Percentiles rank a stretch among this genome's conserved stretches.
Conservation (phyloP, 2,329 filamentous ascomycete genomes). For the Aquanectria penicillioides region DNA sequence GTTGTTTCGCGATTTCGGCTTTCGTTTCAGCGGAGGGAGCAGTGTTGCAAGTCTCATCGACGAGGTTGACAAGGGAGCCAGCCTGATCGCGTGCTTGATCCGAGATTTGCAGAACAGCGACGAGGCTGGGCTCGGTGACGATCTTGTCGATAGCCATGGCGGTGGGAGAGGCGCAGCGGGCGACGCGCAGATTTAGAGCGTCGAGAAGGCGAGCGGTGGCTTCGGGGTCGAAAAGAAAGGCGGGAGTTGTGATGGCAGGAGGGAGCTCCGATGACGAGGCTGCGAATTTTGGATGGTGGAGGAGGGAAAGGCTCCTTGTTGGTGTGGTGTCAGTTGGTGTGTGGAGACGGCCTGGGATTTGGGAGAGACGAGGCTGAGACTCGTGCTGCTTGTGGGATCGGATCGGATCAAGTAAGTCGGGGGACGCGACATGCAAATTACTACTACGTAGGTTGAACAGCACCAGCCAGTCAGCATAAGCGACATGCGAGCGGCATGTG, state of each 20-base stretch:
- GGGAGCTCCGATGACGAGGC: constrained; percentile 5
- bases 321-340: background rate
- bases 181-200: background rate
- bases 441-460: background rate
- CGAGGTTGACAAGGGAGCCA: constrained; percentile 68
- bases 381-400: background rate
- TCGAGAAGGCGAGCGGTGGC: background rate
- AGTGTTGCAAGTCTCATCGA: constrained; percentile 55
- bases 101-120: constrained; percentile 77
- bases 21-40: constrained; percentile 59
- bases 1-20: constrained; percentile 74
- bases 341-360: constrained; percentile 3
- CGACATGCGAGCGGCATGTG: background rate
- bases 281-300: background rate
- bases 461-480: background rate
- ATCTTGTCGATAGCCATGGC: constrained; percentile 52
- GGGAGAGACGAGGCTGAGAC: constrained; percentile 17
- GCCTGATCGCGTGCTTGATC: constrained; percentile 78
- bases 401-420: constrained; percentile 18
- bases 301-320: constrained; percentile 5
- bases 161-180: no score
- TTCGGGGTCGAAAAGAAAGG: background rate
- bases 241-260: background rate
- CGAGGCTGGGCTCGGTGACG: constrained; percentile 62
- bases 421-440: background rate